Evolutionary conservation across 176 grass and related monocot genomes (phyloP).

Genomic region (Oryza longistaminata): DNA sequence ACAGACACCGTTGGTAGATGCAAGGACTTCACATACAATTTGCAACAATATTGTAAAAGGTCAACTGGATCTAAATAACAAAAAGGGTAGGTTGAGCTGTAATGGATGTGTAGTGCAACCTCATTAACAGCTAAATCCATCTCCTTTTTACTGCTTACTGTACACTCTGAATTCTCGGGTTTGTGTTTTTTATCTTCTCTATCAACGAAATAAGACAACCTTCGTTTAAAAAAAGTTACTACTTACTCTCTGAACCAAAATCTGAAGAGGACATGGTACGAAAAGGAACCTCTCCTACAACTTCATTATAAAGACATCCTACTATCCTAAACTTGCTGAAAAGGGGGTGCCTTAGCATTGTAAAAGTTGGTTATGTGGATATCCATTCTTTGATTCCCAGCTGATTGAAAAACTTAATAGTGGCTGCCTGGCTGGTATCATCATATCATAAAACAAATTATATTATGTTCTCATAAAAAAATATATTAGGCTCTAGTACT

Average conservation of each 20-base stretch:
- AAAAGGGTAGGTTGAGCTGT: neutral
- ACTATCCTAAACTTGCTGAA: neutral
- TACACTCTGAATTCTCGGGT: neutral
- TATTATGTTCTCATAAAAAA: neutral
- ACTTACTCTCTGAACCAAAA: neutral
- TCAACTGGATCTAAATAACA: neutral
- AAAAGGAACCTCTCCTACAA: neutral
- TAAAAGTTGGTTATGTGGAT: slow-evolving; percentile 4
- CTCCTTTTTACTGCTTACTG: neutral
- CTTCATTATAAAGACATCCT: neutral
- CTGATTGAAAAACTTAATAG: neutral
- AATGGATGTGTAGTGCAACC: neutral
- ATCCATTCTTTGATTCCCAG: neutral
- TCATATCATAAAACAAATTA: neutral
- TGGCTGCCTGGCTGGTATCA: slow-evolving; percentile 15
- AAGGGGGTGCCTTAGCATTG: neutral
- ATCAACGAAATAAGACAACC: neutral
- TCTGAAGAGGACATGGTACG: neutral
- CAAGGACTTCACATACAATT: neutral
- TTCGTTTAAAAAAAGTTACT: neutral
- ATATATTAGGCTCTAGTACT: neutral
- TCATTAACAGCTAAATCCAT: neutral
- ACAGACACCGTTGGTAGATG: neutral
- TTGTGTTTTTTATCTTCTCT: neutral
- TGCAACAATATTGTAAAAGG: neutral